Percentiles rank a stretch among this genome's conserved stretches.
Conservation (phyloP, 306 rosid species). For the Cicer cuneatum region DNA sequence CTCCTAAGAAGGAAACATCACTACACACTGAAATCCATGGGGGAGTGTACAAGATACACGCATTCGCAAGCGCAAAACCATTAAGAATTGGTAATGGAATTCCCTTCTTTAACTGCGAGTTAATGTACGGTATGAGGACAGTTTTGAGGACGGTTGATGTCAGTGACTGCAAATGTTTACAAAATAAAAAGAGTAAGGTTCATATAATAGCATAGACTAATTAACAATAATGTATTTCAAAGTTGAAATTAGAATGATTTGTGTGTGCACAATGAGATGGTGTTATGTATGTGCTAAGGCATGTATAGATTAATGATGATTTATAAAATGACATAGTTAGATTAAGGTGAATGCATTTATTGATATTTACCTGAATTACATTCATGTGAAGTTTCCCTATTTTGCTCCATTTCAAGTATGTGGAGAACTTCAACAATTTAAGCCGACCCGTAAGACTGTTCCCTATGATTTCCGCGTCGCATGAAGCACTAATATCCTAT, state of each 20-base stretch:
- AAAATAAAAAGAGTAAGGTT: constrained; percentile 23
- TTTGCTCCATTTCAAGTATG: constrained; percentile 81
- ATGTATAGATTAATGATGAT: neutral
- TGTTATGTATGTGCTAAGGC: neutral
- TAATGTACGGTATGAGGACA: constrained; percentile 57
- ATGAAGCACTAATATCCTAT: constrained; percentile 73
- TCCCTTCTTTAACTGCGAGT: constrained; percentile 64
- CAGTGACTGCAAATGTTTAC: constrained; percentile 59
- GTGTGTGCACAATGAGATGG: constrained; percentile 6
- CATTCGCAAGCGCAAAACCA: constrained; percentile 64
- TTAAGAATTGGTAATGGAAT: constrained; percentile 65
- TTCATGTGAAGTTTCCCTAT: constrained; percentile 67
- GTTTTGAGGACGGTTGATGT: constrained; percentile 61
- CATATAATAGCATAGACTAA: neutral
- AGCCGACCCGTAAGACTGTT: constrained; percentile 64
- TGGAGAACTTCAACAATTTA: constrained; percentile 56
- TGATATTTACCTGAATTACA: constrained; percentile 67
- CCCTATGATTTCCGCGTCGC: constrained; percentile 52
- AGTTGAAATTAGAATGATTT: constrained; percentile 15
- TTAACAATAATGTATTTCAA: constrained; percentile 21
- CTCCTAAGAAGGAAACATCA: constrained; percentile 56
- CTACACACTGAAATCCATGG: constrained; percentile 64
- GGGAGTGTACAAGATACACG: constrained; percentile 51
- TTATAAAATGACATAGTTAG: neutral
- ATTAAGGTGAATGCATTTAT: neutral